Conservation (phyloP, 345 rosid genomes). For the Firmiana major region DNA sequence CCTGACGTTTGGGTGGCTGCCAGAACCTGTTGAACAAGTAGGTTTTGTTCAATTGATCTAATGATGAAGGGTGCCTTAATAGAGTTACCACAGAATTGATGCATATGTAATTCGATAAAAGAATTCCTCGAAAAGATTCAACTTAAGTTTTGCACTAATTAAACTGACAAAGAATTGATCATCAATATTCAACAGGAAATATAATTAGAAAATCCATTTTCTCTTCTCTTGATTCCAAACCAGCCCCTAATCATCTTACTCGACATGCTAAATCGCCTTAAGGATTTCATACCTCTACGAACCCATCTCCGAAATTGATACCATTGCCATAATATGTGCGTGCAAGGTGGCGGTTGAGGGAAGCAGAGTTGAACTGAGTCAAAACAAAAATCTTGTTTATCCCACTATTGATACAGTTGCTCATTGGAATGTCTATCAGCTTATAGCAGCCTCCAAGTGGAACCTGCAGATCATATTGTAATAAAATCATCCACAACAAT, state of each 20-base stretch:
- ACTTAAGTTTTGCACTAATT: too few relatives aligned
- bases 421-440: slow-evolving; percentile 96
- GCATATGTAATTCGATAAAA: neutral
- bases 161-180: neutral
- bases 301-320: slow-evolving; percentile 90
- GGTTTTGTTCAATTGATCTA: neutral
- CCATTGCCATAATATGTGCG: slow-evolving; percentile 90
- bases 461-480: slow-evolving; percentile 44
- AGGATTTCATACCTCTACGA: slow-evolving; percentile 65
- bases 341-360: slow-evolving; percentile 89
- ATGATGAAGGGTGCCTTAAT: neutral
- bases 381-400: slow-evolving; percentile 87
- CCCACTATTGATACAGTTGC: slow-evolving; percentile 93
- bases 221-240: neutral
- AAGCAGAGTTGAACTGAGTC: slow-evolving; percentile 90
- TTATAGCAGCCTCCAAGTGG: slow-evolving; percentile 93
- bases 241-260: neutral
- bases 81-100: neutral
- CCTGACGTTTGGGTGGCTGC: slow-evolving; percentile 99
- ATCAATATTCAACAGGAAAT: neutral
- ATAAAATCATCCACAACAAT: neutral
- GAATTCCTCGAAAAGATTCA: too few relatives aligned
- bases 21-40: slow-evolving; percentile 51
- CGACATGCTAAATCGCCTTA: neutral
- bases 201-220: neutral